These are phyloP conservation scores for Talaromyces sp. DNA, from an alignment of 2,329 filamentous ascomycete genomes.

Conservation along the genomic window DNA sequence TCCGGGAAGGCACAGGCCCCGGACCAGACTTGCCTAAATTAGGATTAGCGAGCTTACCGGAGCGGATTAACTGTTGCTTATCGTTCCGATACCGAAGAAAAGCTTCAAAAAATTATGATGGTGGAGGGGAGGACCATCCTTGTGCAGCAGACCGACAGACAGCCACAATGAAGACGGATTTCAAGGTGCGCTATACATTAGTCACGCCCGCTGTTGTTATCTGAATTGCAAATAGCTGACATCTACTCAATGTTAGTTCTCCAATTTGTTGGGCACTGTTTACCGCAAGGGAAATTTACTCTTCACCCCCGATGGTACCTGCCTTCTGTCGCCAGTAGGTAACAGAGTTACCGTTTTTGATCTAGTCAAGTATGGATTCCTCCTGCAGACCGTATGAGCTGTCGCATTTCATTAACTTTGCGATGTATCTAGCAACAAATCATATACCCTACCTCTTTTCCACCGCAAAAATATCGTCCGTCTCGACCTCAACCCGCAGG, in stretches of 20 bases:
- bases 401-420: no score
- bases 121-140: conserved; percentile 8
- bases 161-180: conserved; percentile 91
- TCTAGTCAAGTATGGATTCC: conserved; percentile 84
- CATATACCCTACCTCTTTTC: conserved; percentile 62
- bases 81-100: conserved; percentile 22
- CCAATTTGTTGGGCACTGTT: conserved; percentile 95
- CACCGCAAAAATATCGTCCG: conserved; percentile 91
- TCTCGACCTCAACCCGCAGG: conserved; percentile 81
- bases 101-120: conserved; percentile 20
- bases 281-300: conserved; percentile 97
- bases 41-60: conserved; percentile 24
- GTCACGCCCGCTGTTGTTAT: no score
- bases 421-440: conserved; percentile 39
- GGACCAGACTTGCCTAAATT: conserved; percentile 29
- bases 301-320: conserved; percentile 93
- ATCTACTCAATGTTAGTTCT: conserved; percentile 64
- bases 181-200: conserved; percentile 62
- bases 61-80: conserved; percentile 30
- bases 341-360: conserved; percentile 96
- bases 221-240: conserved; percentile 8
- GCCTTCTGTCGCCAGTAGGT: conserved; percentile 91
- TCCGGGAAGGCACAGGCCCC: conserved; percentile 26
- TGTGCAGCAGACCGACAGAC: conserved; percentile 4
- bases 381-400: no score